Base-by-base conservation (phyloP, 1,139 yeast genomes). In the Kodamaea alishanica region DNA sequence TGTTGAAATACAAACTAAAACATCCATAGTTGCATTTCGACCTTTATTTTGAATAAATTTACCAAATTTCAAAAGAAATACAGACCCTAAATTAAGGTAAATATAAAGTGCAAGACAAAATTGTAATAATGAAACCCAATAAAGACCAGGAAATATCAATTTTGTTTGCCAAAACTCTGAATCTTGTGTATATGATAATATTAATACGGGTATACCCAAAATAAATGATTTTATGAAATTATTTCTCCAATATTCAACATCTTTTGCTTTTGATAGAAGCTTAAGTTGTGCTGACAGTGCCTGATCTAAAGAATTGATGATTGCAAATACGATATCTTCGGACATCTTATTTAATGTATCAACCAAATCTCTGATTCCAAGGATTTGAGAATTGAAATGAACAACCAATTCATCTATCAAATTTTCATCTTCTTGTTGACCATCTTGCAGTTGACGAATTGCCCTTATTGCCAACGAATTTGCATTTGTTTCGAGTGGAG, bases 11-110 rank as follows among this genome's bases (percentile, higher is more conserved):
- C 86, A 81, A 28, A 94, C 92, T 45, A 94, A 70, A 2, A 90
- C 88, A 60, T 94, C 98, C 98, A 94, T 94, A 15, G 94, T 89
- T n/a, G 97, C 96, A 34, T 61, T 64, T 30, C 47, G 53, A 23
- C 84, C 73, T 6, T 79, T 73, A 50, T 84, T 88, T 40, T 67
- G 67, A 11, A 89, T 46, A n/a, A 95, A 83, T 34, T 73, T 75
- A 51, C 63, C 69, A 8, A 94, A 78, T 43, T 86, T 82, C 36
- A 61, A 67, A 57, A 80, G 78, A 53, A 88, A 92, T 28, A 73
- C 70, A 7, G 64, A 54, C 1, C 85, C 97, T 44, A 81, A 74
- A 24, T 73, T 67, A 50, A 85, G 78, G 55, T 87, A 92, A 32
- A 90, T 70, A 49, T 83, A 85, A 1, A 82, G 58, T 0, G 90